Conservation (phyloP, 163 green algal species). For the Scenedesmus sp. region DNA sequence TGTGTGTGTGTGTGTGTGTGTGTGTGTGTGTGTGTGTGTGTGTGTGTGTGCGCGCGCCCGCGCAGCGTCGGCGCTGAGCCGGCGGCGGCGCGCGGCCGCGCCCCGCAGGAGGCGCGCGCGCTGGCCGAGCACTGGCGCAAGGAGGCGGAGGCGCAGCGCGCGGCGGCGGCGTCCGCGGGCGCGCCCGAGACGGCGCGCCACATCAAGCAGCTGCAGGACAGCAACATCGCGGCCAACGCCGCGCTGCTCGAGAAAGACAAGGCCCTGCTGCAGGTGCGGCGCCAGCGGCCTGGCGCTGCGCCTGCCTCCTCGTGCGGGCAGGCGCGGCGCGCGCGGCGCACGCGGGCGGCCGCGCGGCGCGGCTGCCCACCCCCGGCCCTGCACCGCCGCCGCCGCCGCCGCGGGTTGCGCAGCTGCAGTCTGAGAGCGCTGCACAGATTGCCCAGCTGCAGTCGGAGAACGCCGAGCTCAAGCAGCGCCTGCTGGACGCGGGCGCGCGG, state of each 20-base stretch:
- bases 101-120: slow-evolving; percentile 23
- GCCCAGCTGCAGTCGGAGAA: slow-evolving; percentile 27
- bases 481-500: slow-evolving; percentile 1
- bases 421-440: not conserved
- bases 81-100: too few relatives aligned
- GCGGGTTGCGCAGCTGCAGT: too few relatives aligned
- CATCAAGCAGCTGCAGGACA: slow-evolving; percentile 47
- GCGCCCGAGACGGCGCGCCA: slow-evolving; percentile 36
- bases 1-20: too few relatives aligned
- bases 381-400: too few relatives aligned
- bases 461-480: slow-evolving; percentile 27
- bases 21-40: too few relatives aligned
- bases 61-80: too few relatives aligned
- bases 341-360: too few relatives aligned
- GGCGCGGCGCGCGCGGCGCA: too few relatives aligned
- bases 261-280: not conserved
- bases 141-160: slow-evolving; percentile 45
- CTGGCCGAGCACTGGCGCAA: slow-evolving; percentile 46
- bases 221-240: slow-evolving; percentile 1
- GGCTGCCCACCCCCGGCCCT: too few relatives aligned
- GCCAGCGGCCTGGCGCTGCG: too few relatives aligned
- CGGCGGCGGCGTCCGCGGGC: slow-evolving; percentile 11
- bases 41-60: too few relatives aligned
- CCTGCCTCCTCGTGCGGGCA: too few relatives aligned
- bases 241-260: slow-evolving; percentile 21